Evolutionary conservation across 192 early-diverging fungal species (phyloP).

Genomic region (Backusella circina): DNA sequence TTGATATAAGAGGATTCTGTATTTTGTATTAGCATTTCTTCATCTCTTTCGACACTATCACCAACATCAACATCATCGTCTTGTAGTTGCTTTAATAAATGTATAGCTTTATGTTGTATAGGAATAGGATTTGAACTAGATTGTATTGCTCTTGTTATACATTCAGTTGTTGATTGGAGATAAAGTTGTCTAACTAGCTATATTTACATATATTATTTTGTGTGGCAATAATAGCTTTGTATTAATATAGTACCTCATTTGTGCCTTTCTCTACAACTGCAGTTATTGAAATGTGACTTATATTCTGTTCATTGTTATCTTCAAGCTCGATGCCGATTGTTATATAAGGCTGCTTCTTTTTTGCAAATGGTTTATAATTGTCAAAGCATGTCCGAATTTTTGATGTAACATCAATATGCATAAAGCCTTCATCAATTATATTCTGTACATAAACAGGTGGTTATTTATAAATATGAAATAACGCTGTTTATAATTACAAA

Average conservation of each 20-base stretch:
- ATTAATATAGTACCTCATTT: neutral
- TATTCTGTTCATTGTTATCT: slow-evolving; percentile 8
- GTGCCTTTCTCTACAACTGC: neutral
- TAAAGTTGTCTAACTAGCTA: neutral
- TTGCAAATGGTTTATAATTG: neutral
- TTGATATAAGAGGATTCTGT: neutral
- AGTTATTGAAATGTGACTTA: slow-evolving; percentile 2
- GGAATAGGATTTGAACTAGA: neutral
- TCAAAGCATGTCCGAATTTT: neutral
- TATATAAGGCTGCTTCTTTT: neutral
- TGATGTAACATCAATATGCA: slow-evolving; percentile 8
- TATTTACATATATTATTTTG: neutral
- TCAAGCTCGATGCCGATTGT: neutral
- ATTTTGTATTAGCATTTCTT: neutral
- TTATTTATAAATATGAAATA: neutral
- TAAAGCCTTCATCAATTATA: neutral
- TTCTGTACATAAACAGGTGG: neutral
- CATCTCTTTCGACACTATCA: neutral
- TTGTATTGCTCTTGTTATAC: slow-evolving; percentile 2
- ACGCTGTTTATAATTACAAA: neutral
- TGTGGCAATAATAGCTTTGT: neutral
- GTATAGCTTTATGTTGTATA: neutral
- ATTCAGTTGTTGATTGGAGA: slow-evolving; percentile 3
- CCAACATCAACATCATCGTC: neutral
- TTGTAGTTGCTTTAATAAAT: neutral